A percentile compares a stretch with the other conserved stretches of the same genome.
phyloP scores from a whole-genome alignment of 768 basidiomycete genomes.

The Cystofilobasidium ferigula region DNA sequence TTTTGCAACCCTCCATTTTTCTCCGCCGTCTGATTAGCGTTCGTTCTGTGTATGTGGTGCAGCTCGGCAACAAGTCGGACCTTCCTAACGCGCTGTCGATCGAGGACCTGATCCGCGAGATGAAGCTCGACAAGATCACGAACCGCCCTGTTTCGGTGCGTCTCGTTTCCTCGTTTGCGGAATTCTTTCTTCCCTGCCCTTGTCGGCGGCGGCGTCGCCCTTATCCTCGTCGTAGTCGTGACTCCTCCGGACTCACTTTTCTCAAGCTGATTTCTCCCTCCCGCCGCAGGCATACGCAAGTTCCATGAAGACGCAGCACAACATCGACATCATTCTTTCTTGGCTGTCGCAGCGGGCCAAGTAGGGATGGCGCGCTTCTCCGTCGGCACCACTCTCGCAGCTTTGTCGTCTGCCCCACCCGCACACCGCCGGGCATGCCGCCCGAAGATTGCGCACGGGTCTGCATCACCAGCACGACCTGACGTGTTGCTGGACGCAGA shows the following conservation, averaged over 20 bases:
- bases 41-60: not conserved
- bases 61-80: slow-evolving; percentile 86
- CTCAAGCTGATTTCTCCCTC: slow-evolving; percentile 1
- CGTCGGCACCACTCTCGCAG: not conserved
- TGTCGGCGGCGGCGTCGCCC: slow-evolving; percentile 67
- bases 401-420: too few species aligned
- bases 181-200: slow-evolving; percentile 1
- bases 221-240: too few species aligned
- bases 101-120: slow-evolving; percentile 63
- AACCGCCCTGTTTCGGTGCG: slow-evolving; percentile 76
- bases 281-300: slow-evolving; percentile 54
- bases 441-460: too few species aligned
- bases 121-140: slow-evolving; percentile 67
- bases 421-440: too few species aligned
- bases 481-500: too few species aligned
- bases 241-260: too few species aligned
- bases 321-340: slow-evolving; percentile 77
- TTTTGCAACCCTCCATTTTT: not conserved
- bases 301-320: slow-evolving; percentile 87
- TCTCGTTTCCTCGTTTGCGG: slow-evolving; percentile 25
- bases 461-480: too few species aligned
- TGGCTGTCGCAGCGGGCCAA: slow-evolving; percentile 67
- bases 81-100: slow-evolving; percentile 62
- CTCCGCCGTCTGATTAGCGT: not conserved
- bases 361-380: not conserved